These are phyloP conservation scores for Debaryomyces fabryi DNA, from an alignment of 1,139 yeast genomes.

Conservation along the genomic window DNA sequence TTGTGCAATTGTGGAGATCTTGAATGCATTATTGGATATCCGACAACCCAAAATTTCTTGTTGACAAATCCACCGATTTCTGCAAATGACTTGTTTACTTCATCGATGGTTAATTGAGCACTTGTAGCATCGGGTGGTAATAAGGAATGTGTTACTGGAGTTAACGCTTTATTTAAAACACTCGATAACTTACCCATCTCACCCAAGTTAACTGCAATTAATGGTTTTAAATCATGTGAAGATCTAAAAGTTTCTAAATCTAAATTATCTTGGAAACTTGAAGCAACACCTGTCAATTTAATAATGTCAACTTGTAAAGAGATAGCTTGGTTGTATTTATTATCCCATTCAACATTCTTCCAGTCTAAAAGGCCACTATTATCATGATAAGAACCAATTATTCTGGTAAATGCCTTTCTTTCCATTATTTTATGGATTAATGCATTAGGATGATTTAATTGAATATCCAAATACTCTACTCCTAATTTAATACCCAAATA, in stretches of 20 bases:
- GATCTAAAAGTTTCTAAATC: slow-evolving; percentile 68
- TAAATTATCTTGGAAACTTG: slow-evolving; percentile 65
- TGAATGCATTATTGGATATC: slow-evolving; percentile 82
- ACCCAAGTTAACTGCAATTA: slow-evolving; percentile 86
- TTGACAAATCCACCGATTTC: slow-evolving; percentile 61
- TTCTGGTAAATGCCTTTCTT: slow-evolving; percentile 59
- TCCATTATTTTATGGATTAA: slow-evolving; percentile 33
- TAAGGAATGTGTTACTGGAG: slow-evolving; percentile 78
- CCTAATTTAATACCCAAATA: slow-evolving; percentile 70
- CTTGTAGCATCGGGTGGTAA: slow-evolving; percentile 74
- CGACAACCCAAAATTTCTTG: slow-evolving; percentile 75
- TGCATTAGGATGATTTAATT: slow-evolving; percentile 45
- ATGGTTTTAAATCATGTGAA: slow-evolving; percentile 55
- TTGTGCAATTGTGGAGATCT: slow-evolving; percentile 86
- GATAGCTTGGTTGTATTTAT: slow-evolving; percentile 67
- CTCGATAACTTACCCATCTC: slow-evolving; percentile 76
- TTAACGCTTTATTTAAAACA: slow-evolving; percentile 70
- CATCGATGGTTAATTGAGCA: slow-evolving; percentile 66
- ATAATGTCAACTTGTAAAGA: slow-evolving; percentile 71
- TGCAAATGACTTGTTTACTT: slow-evolving; percentile 62
- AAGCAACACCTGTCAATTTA: slow-evolving; percentile 83
- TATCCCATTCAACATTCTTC: slow-evolving; percentile 74
- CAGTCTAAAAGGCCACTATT: slow-evolving; percentile 63
- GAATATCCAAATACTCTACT: slow-evolving; percentile 57
- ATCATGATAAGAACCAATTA: slow-evolving; percentile 85